Conservation (phyloP, 148 eudicot species). For the Rhododendron ferrugineum region DNA sequence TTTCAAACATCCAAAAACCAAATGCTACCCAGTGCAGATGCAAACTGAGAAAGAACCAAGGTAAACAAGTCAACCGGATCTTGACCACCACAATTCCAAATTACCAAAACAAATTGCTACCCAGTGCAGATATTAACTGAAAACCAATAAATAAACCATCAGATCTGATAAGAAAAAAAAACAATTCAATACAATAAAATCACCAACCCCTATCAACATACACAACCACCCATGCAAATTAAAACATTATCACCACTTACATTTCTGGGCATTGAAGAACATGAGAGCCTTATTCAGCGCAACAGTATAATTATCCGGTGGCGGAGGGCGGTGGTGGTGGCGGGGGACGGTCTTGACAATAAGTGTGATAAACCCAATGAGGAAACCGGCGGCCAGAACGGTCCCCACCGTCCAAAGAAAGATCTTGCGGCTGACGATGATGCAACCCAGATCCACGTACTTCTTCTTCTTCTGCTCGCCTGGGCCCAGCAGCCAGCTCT, state of each 20-base stretch:
- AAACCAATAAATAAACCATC: not conserved
- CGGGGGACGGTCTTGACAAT: conserved; percentile 70
- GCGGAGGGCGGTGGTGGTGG: conserved; percentile 45
- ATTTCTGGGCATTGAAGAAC: conserved; percentile 93
- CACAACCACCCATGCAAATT: not conserved
- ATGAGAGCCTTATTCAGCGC: conserved; percentile 77
- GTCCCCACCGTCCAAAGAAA: conserved; percentile 76
- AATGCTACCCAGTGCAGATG: not conserved
- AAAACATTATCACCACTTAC: conserved; percentile 30
- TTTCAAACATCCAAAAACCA: not conserved
- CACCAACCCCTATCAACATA: not conserved
- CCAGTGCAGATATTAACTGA: not conserved
- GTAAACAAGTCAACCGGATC: not conserved
- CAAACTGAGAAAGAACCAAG: not conserved
- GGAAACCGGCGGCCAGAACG: conserved; percentile 43
- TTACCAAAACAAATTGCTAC: not conserved
- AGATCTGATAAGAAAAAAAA: not conserved
- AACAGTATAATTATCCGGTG: conserved; percentile 78
- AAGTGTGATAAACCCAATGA: conserved; percentile 54
- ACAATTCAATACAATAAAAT: not conserved
- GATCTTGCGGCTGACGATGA: conserved; percentile 73
- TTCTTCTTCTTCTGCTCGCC: conserved; percentile 87
- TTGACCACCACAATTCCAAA: not conserved
- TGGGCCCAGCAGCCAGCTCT: conserved; percentile 93
- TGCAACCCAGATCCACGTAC: conserved; percentile 89